A percentile compares a stretch with the other conserved stretches of the same genome.
Evolutionary conservation across 2,329 filamentous ascomycete genomes (phyloP).

Genomic region (Xylogone sp.): DNA sequence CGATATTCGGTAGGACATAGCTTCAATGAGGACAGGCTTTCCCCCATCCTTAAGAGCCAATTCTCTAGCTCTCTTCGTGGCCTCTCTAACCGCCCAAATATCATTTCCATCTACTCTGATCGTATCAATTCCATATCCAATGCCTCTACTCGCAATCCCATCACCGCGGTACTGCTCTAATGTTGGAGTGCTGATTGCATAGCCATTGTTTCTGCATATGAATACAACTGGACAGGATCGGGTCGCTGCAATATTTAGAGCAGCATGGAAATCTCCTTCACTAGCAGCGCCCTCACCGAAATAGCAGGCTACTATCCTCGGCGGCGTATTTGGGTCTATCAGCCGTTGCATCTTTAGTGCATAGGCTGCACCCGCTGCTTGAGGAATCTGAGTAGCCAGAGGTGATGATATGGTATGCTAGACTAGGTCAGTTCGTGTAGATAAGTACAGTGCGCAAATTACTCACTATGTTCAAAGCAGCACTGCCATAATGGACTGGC

Average conservation of each 20-base stretch:
- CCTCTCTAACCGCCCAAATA: conserved; percentile 82
- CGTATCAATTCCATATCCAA: conserved; percentile 92
- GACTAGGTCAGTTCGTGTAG: background rate
- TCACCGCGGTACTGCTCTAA: conserved; percentile 89
- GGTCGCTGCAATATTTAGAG: conserved; percentile 86
- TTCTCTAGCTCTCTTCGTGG: conserved; percentile 74
- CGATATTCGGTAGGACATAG: conserved; percentile 96
- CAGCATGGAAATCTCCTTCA: conserved; percentile 90
- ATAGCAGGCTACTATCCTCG: conserved; percentile 74
- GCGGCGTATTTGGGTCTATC: conserved; percentile 64
- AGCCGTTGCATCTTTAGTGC: conserved; percentile 78
- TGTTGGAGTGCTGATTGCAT: conserved; percentile 85
- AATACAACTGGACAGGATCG: conserved; percentile 84
- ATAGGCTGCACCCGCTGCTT: conserved; percentile 83
- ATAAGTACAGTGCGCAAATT: background rate
- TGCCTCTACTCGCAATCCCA: conserved; percentile 80
- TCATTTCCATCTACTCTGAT: conserved; percentile 94
- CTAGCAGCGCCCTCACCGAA: conserved; percentile 89
- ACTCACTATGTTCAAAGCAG: conserved; percentile 75
- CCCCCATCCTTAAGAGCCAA: conserved; percentile 39
- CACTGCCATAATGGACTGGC: conserved; percentile 93
- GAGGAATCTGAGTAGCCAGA: conserved; percentile 83
- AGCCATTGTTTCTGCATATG: conserved; percentile 90
- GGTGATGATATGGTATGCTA: conserved; percentile 84
- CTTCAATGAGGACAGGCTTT: conserved; percentile 80